Evolutionary conservation across 352 stramenopile genomes (phyloP).

Genomic region (Phytophthora fragariaefolia): DNA sequence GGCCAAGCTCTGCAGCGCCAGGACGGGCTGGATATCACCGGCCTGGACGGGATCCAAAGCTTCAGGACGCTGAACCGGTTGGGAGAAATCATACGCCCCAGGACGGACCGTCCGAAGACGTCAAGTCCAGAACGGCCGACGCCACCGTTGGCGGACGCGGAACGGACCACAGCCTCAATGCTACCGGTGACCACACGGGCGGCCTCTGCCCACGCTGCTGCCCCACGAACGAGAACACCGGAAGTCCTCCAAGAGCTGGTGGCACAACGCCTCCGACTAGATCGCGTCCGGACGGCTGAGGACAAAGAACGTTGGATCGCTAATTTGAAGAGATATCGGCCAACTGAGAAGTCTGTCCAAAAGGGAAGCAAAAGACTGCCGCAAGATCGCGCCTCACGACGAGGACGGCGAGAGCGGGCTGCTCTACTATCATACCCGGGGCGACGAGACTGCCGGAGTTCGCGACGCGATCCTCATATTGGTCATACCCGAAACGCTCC

Average conservation of each 20-base stretch:
- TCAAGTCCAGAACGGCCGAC: not conserved
- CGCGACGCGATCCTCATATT: not conserved
- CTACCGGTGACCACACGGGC: not conserved
- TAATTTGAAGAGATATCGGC: conserved; percentile 6
- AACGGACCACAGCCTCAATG: not conserved
- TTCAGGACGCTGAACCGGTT: not conserved
- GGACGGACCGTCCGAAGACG: not conserved
- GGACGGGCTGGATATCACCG: not conserved
- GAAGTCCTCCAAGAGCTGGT: not conserved
- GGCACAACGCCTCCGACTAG: not conserved
- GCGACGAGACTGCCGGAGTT: not conserved
- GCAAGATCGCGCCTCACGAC: not conserved
- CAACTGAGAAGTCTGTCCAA: not conserved
- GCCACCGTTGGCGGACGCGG: no score
- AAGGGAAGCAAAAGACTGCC: not conserved
- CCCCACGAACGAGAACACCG: no score
- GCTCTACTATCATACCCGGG: not conserved
- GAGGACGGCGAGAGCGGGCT: not conserved
- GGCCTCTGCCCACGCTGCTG: no score
- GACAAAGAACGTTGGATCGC: conserved; percentile 5
- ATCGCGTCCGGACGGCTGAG: conserved; percentile 1
- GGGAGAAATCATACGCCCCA: not conserved
- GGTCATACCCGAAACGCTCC: not conserved
- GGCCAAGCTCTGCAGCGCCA: conserved; percentile 1
- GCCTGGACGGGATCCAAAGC: not conserved